Evolutionary conservation across 306 rosid species (phyloP), one percentile per base, ranked within the genome.

Genomic region (cucumber (Cucumis sativus)): DNA sequence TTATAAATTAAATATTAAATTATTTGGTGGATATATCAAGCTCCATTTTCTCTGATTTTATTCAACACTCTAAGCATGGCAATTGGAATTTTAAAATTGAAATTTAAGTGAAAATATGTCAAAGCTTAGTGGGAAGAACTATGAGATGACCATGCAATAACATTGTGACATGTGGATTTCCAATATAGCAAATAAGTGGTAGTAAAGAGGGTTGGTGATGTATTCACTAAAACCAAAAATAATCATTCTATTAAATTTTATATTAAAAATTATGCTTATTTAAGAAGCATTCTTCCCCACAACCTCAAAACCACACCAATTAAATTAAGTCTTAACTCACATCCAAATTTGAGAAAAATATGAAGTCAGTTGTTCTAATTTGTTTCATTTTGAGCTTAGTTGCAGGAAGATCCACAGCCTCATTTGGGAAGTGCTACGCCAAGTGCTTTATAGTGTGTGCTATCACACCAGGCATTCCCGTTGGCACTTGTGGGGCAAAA

Each of bases 371-470:
- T 37, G 13, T 66, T 66, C 0, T 66, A 11, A 9, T 66, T 37
- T 37, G 23, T 59, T 66, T 83, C 33, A 23, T 76, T 30, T 65
- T 74, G 52, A 61, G 52, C 23, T 20, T 81, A 80, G n/a, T 81
- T 1, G 28, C 69, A 28, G 78, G 74, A 13, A 74, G 68, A 25
- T 69, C 86, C 52, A 45, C 39, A 66, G 72, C 72, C 78, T 20
- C 35, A 61, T 41, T 87, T 82, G 77, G n/a, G 35, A 45, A 80
- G 83, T 86, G 89, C 80, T 82, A 78, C 12, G 84, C 68, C 62
- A 60, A 64, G 20, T 87, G 90, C 86, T 84, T 87, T 74, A 6
- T 84, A 6, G 60, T 78, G 18, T 87, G 90, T 52, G 37, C 83
- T 23, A 68, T 87, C 80, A 63, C 65, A 51, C 88, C 86, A 5